Evolutionary conservation across 257 asterid species (phyloP), one percentile per base, ranked within the genome.

Genomic region (Ilex aquifolium): DNA sequence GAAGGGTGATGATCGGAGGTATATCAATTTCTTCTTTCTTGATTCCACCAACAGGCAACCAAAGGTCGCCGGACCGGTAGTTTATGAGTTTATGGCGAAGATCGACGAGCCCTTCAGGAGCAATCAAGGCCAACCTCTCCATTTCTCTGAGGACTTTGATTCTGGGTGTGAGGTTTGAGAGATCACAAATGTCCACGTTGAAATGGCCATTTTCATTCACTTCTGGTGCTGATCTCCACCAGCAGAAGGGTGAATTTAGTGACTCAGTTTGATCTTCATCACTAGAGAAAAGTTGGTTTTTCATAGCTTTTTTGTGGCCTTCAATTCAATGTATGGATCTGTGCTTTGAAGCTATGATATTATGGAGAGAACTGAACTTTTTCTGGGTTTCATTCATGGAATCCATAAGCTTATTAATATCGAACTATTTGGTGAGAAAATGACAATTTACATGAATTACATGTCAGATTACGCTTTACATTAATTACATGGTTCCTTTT

Each of bases 41-140:
- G 50, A 83, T 64, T 21, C 95, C 96, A 3, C 95, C 95, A 6
- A 85, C 69, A 0, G 95, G 88, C 8, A 88, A 65, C 91, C 90
- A 88, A 15, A 83, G 80, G 56, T 88, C 85, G 7, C 96, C 96
- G 2, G 90, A 73, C n/a, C 76, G 64, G 65, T 82, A 85, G 44
- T 74, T 59, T 56, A 79, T 15, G 54, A 86, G 79, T 74, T 74
- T 86, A 44, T 77, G 87, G 62, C 87, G 76, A 13, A 85, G 71
- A 56, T 81, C 86, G 3, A 77, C 80, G 13, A 86, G 66, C 0
- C 92, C 96, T 30, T 83, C 91, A 3, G 57, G 65, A 2, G 85
- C 83, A 64, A 85, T 48, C 44, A 78, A 73, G 4, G 79, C 85
- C 67, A 88, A 44, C 57, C 92, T 78, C 58, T 85, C 95, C 96